A percentile compares a stretch with the other conserved stretches of the same genome.
These are phyloP conservation scores for Atkinsonella hypoxylon DNA, from an alignment of 2,329 filamentous ascomycete genomes.

Conservation along the genomic window DNA sequence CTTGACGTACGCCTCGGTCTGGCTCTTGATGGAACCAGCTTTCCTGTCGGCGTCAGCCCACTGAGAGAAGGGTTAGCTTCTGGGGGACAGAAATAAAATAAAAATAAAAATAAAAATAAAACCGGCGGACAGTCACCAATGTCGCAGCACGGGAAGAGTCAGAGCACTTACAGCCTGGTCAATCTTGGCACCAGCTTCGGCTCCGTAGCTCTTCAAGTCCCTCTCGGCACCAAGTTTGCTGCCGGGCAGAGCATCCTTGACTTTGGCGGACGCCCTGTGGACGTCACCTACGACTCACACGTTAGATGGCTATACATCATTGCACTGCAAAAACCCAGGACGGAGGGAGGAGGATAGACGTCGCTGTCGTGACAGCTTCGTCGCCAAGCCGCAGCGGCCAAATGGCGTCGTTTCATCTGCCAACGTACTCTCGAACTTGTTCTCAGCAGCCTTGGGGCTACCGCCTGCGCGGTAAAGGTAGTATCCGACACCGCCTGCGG, in stretches of 20 bases:
- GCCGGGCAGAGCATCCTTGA: slow-evolving; percentile 55
- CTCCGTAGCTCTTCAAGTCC: slow-evolving; percentile 37
- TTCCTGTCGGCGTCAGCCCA: slow-evolving; percentile 49
- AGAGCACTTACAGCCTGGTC: slow-evolving; percentile 51
- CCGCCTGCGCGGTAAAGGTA: slow-evolving; percentile 87
- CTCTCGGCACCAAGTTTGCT: slow-evolving; percentile 51
- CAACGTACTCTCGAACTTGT: slow-evolving; percentile 63
- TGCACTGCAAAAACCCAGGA: not conserved
- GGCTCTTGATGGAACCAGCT: slow-evolving; percentile 47
- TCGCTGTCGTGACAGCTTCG: not conserved
- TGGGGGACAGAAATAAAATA: no score
- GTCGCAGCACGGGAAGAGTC: not conserved
- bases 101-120: not conserved
- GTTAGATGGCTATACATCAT: not conserved
- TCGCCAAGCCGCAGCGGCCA: not conserved
- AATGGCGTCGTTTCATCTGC: not conserved
- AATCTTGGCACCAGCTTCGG: slow-evolving; percentile 48
- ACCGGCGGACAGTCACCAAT: no score
- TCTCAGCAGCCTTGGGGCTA: slow-evolving; percentile 68
- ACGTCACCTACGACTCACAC: slow-evolving; percentile 56
- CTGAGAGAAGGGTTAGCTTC: slow-evolving; percentile 9
- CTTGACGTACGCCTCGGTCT: slow-evolving; percentile 47
- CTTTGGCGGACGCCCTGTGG: slow-evolving; percentile 51
- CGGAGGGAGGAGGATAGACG: not conserved
- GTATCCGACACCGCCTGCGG: slow-evolving; percentile 63